Base-by-base conservation (phyloP, 257 asterid species). In the Leptodermis oblonga region DNA sequence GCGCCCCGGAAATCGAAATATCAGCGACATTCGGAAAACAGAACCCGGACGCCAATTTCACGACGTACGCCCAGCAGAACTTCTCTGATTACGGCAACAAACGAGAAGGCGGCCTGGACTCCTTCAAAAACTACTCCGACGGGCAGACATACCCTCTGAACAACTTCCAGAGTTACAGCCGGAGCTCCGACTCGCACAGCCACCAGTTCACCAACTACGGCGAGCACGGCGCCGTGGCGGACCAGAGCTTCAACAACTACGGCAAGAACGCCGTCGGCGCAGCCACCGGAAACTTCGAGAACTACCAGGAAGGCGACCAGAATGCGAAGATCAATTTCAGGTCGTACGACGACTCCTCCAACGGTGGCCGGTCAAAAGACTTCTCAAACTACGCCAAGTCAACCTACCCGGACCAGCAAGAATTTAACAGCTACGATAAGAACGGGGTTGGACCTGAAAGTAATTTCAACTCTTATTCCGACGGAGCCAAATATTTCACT, bases 81-180 rank as follows among this genome's bases (percentile, higher is more conserved):
- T 92, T 92, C 85, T 86, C 96, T 70, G 88, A 85, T 77, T 92
- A 88, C 77, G 98, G 95, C 74, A 71, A 82, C 26, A 60, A 63
- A 14, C 76, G 74, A 7, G 39, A 66, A 51, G 92, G 91, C 3
- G 88, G 87, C 4, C 41, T 15, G 0, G 95, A 92, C 67, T 67
- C 82, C 0, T 92, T 92, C 87, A 69, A 69, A 43, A 75, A 78
- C 53, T 92, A 89, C 74, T 78, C 95, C 37, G 89, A 84, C 6
- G 68, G 49, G 12, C 78, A 72, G 5, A 89, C 23, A 80, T 65
- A 60, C 80, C n/a, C 45, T 49, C 25, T 25, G 53, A 82, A 86
- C 69, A 34, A 82, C 7, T 89, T 92, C 87, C 87, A 90, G 30
- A 81, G 92, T 23, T 90, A 90, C 71, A 90, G 97, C 84, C 96